Conservation (phyloP, 2,329 filamentous ascomycete genomes). For the Simplicillium aogashimaense region DNA sequence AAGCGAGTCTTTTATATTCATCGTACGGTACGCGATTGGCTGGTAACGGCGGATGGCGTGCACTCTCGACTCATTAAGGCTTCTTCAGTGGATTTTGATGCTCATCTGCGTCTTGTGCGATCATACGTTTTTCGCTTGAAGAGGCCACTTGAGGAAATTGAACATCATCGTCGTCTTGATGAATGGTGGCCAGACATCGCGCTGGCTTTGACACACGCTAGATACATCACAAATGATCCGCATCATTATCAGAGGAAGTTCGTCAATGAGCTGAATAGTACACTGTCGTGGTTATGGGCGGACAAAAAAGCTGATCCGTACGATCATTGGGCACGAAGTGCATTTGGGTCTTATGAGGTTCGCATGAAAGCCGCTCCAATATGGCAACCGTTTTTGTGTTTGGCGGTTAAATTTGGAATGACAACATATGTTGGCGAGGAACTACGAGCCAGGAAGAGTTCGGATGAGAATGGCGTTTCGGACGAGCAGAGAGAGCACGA, state of each 20-base stretch:
- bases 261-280: slow-evolving; percentile 17
- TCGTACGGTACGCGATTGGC: slow-evolving; percentile 22
- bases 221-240: slow-evolving; percentile 14
- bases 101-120: slow-evolving; percentile 20
- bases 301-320: slow-evolving; percentile 12
- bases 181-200: slow-evolving; percentile 28
- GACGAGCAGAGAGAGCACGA: slow-evolving; percentile 1
- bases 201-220: slow-evolving; percentile 24
- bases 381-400: slow-evolving; percentile 18
- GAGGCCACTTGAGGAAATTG: slow-evolving; percentile 19
- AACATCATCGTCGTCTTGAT: slow-evolving; percentile 25
- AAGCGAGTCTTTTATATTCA: slow-evolving; percentile 21
- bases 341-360: slow-evolving; percentile 20
- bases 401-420: slow-evolving; percentile 22
- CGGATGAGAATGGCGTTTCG: background rate
- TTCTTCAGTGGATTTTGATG: slow-evolving; percentile 12
- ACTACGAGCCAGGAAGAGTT: slow-evolving; percentile 5
- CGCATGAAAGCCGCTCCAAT: slow-evolving; percentile 18
- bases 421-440: slow-evolving; percentile 15
- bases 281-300: slow-evolving; percentile 20
- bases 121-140: slow-evolving; percentile 23
- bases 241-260: slow-evolving; percentile 8
- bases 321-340: slow-evolving; percentile 23
- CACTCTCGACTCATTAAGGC: slow-evolving; percentile 8
- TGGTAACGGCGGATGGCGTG: slow-evolving; percentile 14